Evolutionary conservation across 176 grass and related monocot genomes (phyloP).

Genomic region (Juncus effusus): DNA sequence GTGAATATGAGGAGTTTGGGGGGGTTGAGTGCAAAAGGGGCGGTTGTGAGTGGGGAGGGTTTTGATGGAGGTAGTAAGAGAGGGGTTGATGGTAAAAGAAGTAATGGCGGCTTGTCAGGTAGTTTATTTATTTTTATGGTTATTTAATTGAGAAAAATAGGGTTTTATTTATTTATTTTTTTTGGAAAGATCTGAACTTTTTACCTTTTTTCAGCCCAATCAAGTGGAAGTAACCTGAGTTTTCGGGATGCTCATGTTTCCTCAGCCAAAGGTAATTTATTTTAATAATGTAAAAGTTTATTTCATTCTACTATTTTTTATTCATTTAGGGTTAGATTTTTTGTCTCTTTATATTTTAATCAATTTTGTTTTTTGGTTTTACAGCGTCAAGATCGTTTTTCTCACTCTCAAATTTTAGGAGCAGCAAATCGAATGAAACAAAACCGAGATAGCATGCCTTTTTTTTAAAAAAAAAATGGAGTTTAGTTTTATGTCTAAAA

Average conservation of each 20-base stretch:
- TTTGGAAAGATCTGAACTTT: neutral
- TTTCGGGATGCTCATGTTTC: conserved; percentile 46
- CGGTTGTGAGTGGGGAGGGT: conserved; percentile 29
- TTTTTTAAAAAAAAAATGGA: conserved; percentile 24
- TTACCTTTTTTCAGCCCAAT: conserved; percentile 42
- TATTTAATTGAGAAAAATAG: conserved; percentile 13
- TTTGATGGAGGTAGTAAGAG: conserved; percentile 66
- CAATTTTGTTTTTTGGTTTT: conserved; percentile 8
- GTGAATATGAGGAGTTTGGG: conserved; percentile 34
- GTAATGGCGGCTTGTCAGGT: conserved; percentile 68
- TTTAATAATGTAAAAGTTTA: neutral
- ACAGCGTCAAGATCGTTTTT: conserved; percentile 91
- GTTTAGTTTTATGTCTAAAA: conserved; percentile 18
- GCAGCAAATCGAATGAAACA: conserved; percentile 83
- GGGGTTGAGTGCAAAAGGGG: conserved; percentile 17
- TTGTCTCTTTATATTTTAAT: neutral
- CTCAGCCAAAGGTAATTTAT: conserved; percentile 68
- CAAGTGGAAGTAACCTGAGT: conserved; percentile 48
- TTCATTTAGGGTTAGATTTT: neutral
- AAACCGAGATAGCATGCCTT: conserved; percentile 66
- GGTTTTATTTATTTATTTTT: conserved; percentile 5
- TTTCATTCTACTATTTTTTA: neutral
- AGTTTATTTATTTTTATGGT: conserved; percentile 18
- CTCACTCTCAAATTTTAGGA: conserved; percentile 98
- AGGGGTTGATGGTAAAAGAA: conserved; percentile 54